A percentile compares a stretch with the other conserved stretches of the same genome.
phyloP scores from a whole-genome alignment of 2,329 filamentous ascomycete genomes.

The Pseudopithomyces maydicus region DNA sequence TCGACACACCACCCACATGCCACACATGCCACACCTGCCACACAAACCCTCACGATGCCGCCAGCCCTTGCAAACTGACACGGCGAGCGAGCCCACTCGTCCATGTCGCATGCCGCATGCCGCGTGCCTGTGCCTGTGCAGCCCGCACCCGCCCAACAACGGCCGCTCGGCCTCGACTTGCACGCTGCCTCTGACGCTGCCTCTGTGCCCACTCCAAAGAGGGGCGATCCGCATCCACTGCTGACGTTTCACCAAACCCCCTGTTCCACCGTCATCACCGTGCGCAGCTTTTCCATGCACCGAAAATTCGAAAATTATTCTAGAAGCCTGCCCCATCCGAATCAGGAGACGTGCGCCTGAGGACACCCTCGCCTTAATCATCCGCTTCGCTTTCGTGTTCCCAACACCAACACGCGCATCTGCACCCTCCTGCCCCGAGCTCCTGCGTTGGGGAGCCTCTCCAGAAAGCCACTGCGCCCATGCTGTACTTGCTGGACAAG shows the following conservation, averaged over 20 bases:
- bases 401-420: slow-evolving; percentile 22
- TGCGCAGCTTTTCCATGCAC: slow-evolving; percentile 20
- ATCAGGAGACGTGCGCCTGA: slow-evolving; percentile 22
- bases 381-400: slow-evolving; percentile 24
- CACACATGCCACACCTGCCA: slow-evolving; percentile 4
- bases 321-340: slow-evolving; percentile 37
- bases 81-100: slow-evolving; percentile 1
- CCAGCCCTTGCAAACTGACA: not conserved
- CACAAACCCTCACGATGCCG: not conserved
- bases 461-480: not conserved
- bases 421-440: slow-evolving; percentile 6
- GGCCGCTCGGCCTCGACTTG: not conserved
- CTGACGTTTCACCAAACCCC: slow-evolving; percentile 31
- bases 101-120: not conserved
- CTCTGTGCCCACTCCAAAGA: not conserved
- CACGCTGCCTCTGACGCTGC: too few relatives aligned
- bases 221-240: slow-evolving; percentile 9
- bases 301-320: slow-evolving; percentile 29
- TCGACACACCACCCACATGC: slow-evolving; percentile 29
- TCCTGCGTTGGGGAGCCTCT: slow-evolving; percentile 1
- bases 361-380: slow-evolving; percentile 28
- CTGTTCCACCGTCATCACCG: slow-evolving; percentile 22
- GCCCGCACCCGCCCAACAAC: not conserved
- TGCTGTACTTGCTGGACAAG: not conserved
- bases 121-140: not conserved